phyloP scores from a whole-genome alignment of 1,284 basidiomycete species.

The Cryptococcus sp. region DNA sequence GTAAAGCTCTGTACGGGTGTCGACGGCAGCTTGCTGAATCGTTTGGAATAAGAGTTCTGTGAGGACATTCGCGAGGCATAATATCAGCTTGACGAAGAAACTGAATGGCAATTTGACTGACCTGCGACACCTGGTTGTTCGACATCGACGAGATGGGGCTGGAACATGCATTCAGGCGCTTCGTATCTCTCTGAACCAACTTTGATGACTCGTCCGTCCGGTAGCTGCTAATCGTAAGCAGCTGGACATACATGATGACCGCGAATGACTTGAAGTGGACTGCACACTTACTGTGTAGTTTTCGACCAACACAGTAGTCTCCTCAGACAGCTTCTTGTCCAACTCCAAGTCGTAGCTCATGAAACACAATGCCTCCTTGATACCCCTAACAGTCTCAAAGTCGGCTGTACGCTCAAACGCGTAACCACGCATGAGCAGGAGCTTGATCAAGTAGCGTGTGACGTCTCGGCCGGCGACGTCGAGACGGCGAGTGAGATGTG shows the following conservation, averaged over 20 bases:
- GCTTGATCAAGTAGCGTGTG: slow-evolving; percentile 97
- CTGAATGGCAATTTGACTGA: slow-evolving; percentile 42
- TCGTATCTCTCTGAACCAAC: slow-evolving; percentile 99
- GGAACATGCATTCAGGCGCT: slow-evolving; percentile 99
- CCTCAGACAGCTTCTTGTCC: slow-evolving; percentile 90
- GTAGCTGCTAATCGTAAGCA: slow-evolving; percentile 62
- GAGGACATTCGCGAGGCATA: slow-evolving; percentile 1
- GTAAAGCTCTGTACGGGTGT: slow-evolving; percentile 88
- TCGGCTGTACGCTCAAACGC: slow-evolving; percentile 99
- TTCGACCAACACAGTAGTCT: slow-evolving; percentile 95
- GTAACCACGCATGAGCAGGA: slow-evolving; percentile 96
- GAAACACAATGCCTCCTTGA: slow-evolving; percentile 99
- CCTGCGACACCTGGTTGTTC: slow-evolving; percentile 96
- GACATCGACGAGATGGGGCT: slow-evolving; percentile 95
- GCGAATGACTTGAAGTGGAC: background rate
- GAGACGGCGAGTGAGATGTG: slow-evolving; percentile 88
- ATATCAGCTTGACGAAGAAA: background rate
- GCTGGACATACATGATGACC: background rate
- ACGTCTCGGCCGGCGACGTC: slow-evolving; percentile 98
- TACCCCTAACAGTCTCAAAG: slow-evolving; percentile 97
- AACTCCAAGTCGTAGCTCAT: slow-evolving; percentile 95
- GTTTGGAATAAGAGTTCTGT: slow-evolving; percentile 94
- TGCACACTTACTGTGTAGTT: slow-evolving; percentile 76
- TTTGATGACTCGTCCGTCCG: slow-evolving; percentile 95
- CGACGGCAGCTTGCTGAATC: slow-evolving; percentile 88